These are phyloP conservation scores for Chrysopogon serrulatus DNA, from an alignment of 176 grass and related monocot genomes.

Conservation along the genomic window DNA sequence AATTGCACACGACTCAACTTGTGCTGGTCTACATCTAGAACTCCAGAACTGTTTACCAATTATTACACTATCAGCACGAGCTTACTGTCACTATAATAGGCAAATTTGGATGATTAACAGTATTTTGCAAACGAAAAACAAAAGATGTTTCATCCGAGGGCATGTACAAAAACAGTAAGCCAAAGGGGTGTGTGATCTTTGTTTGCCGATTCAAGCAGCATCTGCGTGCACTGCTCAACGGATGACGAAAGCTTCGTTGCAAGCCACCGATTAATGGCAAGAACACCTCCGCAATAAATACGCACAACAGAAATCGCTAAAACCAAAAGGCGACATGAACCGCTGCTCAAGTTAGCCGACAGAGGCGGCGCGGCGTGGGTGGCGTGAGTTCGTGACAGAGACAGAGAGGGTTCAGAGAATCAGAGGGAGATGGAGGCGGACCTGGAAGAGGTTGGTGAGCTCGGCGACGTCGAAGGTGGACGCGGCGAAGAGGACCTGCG, in stretches of 20 bases:
- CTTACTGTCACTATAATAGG: background rate
- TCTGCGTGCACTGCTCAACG: background rate
- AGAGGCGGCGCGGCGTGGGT: background rate
- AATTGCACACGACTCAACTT: background rate
- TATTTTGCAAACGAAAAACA: background rate
- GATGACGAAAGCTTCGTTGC: background rate
- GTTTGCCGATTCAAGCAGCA: background rate
- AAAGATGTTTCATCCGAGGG: background rate
- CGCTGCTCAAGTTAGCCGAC: background rate
- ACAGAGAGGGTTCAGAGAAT: background rate
- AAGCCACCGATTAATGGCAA: background rate
- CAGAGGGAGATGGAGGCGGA: conserved; percentile 2
- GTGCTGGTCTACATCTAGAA: background rate
- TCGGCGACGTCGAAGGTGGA: conserved; percentile 82
- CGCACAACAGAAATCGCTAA: background rate
- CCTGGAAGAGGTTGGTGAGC: conserved; percentile 96
- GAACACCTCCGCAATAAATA: background rate
- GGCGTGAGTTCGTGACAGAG: background rate
- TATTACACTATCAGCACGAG: background rate
- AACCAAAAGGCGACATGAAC: background rate
- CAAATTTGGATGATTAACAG: background rate
- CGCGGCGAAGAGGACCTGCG: conserved; percentile 80
- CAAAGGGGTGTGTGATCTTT: background rate
- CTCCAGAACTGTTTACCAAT: background rate
- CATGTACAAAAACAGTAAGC: background rate